phyloP scores from a whole-genome alignment of 257 asterid genomes.

The Salvia splendens region DNA sequence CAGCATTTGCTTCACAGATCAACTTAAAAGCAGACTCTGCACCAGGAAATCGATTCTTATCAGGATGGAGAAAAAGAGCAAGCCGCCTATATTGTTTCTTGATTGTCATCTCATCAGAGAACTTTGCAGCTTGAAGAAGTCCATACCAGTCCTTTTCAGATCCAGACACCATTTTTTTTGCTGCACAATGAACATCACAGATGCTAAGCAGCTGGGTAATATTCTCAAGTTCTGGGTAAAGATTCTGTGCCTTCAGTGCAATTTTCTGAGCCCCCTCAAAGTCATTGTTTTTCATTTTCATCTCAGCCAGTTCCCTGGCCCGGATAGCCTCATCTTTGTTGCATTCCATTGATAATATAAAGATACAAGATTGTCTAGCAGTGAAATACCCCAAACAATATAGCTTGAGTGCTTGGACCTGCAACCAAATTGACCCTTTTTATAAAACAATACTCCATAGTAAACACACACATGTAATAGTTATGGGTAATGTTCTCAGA shows the following conservation, averaged over 20 bases:
- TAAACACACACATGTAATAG: too few species aligned
- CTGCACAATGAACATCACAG: conserved; percentile 78
- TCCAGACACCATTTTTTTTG: conserved; percentile 47
- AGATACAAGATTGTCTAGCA: background rate
- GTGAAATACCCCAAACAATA: conserved; percentile 16
- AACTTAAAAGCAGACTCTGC: conserved; percentile 94
- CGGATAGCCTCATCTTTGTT: conserved; percentile 82
- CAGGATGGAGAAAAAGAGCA: conserved; percentile 43
- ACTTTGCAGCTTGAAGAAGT: conserved; percentile 64
- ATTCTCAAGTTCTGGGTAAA: conserved; percentile 76
- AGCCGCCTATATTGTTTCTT: conserved; percentile 76
- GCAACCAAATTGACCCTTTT: too few species aligned
- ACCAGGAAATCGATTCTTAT: conserved; percentile 67
- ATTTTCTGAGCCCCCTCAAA: conserved; percentile 66
- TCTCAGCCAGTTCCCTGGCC: conserved; percentile 71
- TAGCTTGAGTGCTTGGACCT: too few species aligned
- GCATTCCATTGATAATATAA: conserved; percentile 58
- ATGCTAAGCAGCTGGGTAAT: conserved; percentile 63
- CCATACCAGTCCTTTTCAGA: conserved; percentile 78
- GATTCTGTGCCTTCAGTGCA: conserved; percentile 64
- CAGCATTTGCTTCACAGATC: conserved; percentile 70
- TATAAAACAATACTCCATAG: too few species aligned
- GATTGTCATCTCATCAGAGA: conserved; percentile 58
- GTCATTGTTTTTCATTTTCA: conserved; percentile 61
- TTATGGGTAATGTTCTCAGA: too few species aligned